Evolutionary conservation across 306 rosid species (phyloP).

Genomic region (Cicer chorassanicum): DNA sequence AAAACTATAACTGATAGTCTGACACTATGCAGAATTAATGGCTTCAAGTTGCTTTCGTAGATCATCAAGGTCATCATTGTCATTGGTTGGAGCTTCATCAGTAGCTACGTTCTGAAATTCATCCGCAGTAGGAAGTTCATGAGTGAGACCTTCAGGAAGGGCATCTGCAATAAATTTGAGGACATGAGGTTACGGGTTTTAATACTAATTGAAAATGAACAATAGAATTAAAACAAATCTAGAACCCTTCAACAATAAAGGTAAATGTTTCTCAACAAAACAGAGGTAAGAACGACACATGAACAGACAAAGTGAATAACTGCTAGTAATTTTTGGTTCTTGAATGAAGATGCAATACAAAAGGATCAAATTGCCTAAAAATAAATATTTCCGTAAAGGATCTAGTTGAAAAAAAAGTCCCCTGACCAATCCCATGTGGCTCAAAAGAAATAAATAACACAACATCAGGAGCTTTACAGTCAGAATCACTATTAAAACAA

Average conservation of each 20-base stretch:
- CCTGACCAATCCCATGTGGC: constrained; percentile 12
- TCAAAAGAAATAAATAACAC: constrained; percentile 28
- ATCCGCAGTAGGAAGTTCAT: constrained; percentile 90
- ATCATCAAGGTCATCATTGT: constrained; percentile 79
- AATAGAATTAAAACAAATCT: constrained; percentile 32
- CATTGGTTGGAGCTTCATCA: constrained; percentile 46
- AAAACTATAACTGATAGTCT: background rate
- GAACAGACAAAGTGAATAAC: background rate
- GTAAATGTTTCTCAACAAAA: constrained; percentile 24
- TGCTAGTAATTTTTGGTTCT: background rate
- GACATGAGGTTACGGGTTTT: constrained; percentile 8
- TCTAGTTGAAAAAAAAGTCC: background rate
- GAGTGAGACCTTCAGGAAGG: constrained; percentile 90
- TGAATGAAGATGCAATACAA: constrained; percentile 6
- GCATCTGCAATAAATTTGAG: constrained; percentile 54
- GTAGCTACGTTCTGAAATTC: constrained; percentile 47
- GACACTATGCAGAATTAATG: constrained; percentile 65
- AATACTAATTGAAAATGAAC: constrained; percentile 8
- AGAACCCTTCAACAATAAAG: constrained; percentile 32
- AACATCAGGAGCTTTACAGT: constrained; percentile 3
- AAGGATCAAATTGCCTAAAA: background rate
- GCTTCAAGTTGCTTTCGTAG: constrained; percentile 85
- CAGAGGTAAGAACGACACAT: background rate
- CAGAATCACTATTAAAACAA: constrained; percentile 12
- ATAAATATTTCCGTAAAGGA: constrained; percentile 30